phyloP scores from a whole-genome alignment of 2,329 filamentous ascomycete genomes.

The Neofusicoccum kwambonambiense region DNA sequence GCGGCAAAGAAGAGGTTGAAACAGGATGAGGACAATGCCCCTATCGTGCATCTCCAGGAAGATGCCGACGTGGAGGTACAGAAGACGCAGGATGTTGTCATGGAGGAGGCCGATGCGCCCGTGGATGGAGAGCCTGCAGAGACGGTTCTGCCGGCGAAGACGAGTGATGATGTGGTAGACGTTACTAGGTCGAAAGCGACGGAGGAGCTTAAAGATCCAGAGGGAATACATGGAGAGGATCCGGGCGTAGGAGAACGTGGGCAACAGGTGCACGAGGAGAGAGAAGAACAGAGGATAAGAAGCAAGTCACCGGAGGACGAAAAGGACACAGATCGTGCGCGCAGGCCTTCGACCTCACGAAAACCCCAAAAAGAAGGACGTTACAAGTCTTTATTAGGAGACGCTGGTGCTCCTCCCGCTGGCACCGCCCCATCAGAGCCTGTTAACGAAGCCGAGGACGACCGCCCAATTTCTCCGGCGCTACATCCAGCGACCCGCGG shows the following conservation, averaged over 20 bases:
- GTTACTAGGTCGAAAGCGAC: conserved; percentile 20
- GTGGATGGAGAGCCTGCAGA: conserved; percentile 14
- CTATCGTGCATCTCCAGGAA: conserved; percentile 31
- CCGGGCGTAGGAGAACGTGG: conserved; percentile 3
- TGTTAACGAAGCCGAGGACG: conserved; percentile 23
- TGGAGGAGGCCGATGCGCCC: conserved; percentile 3
- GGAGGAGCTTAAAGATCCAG: conserved; percentile 26
- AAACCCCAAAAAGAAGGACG: conserved; percentile 26
- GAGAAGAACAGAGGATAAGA: background rate
- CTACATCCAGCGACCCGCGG: conserved; percentile 52
- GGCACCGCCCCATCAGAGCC: conserved; percentile 13
- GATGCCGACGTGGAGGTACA: conserved; percentile 18
- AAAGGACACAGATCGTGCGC: background rate
- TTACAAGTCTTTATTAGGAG: conserved; percentile 33
- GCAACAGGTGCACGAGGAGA: background rate
- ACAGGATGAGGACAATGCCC: conserved; percentile 34
- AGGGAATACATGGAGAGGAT: conserved; percentile 11
- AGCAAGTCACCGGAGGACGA: conserved; percentile 10
- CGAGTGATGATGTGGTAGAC: conserved; percentile 31
- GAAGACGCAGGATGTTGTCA: background rate
- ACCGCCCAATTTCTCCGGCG: conserved; percentile 35
- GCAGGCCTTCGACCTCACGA: background rate
- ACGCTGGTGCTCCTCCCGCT: conserved; percentile 16
- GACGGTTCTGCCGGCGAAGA: conserved; percentile 23
- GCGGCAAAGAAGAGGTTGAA: conserved; percentile 46